These are phyloP conservation scores for Emiliania huxleyi DNA, from an alignment of 78 protist species.

Conservation along the genomic window DNA sequence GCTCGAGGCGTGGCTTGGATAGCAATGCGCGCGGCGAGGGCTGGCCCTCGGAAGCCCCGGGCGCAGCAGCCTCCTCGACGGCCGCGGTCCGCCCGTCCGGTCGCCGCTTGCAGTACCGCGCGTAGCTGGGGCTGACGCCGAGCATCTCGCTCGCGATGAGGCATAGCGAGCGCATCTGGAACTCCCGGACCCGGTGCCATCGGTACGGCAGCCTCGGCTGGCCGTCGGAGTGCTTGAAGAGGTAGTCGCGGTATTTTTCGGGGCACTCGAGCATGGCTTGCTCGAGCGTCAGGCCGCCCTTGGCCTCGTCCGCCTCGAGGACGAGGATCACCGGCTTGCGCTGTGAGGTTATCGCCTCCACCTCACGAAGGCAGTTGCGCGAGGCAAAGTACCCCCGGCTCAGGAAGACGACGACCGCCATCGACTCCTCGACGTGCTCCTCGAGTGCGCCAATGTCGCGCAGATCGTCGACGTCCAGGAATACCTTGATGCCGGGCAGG, in stretches of 20 bases:
- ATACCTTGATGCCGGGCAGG: neutral
- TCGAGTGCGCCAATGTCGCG: neutral
- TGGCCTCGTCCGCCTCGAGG: neutral
- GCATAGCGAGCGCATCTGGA: neutral
- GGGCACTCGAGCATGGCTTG: neutral
- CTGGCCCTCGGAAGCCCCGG: neutral
- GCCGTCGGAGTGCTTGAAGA: neutral
- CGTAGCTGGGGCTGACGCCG: neutral
- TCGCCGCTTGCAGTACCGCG: no score
- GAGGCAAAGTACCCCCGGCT: neutral
- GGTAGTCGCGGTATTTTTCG: neutral
- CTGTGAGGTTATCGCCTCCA: neutral
- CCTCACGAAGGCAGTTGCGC: neutral
- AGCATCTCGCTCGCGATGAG: neutral
- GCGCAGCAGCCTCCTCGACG: neutral
- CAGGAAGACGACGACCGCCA: neutral
- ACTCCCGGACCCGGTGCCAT: neutral
- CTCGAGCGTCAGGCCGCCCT: neutral
- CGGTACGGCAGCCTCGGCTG: no score
- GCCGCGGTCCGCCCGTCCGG: no score
- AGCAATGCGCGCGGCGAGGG: neutral
- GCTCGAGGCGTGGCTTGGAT: neutral
- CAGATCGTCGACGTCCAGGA: slow-evolving; percentile 28
- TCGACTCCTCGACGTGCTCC: neutral
- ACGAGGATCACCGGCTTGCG: neutral